A percentile compares a stretch with the other conserved stretches of the same genome.
phyloP scores from a whole-genome alignment of 768 basidiomycete genomes.

The Tricholoma hemisulphureum region DNA sequence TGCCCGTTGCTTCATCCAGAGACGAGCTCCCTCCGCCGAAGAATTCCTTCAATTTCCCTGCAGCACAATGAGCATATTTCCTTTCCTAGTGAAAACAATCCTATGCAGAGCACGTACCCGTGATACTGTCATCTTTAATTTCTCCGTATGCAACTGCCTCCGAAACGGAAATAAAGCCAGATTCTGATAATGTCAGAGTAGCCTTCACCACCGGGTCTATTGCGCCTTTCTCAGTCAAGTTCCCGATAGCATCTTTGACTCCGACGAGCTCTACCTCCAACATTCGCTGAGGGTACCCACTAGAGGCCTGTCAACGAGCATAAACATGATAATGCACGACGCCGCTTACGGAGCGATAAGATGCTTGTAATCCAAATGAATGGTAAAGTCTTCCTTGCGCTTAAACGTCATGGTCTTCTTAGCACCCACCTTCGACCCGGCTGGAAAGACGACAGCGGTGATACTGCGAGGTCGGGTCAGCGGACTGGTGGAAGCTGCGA shows the following conservation, averaged over 20 bases:
- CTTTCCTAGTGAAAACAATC: neutral
- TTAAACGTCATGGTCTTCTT: slow-evolving; percentile 88
- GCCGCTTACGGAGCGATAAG: slow-evolving; percentile 55
- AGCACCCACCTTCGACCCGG: slow-evolving; percentile 70
- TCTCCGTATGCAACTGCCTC: slow-evolving; percentile 81
- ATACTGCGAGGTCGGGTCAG: slow-evolving; percentile 63
- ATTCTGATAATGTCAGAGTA: slow-evolving; percentile 78
- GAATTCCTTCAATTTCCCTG: slow-evolving; percentile 84
- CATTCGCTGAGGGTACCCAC: slow-evolving; percentile 72
- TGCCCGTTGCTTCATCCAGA: slow-evolving; percentile 37
- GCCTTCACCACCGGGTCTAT: slow-evolving; percentile 85
- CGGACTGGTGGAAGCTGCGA: slow-evolving; percentile 54
- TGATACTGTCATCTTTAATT: slow-evolving; percentile 75
- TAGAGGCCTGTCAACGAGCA: slow-evolving; percentile 23
- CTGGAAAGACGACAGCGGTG: slow-evolving; percentile 72
- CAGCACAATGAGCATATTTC: slow-evolving; percentile 8
- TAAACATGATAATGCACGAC: neutral
- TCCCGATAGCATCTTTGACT: slow-evolving; percentile 72
- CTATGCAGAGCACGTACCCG: slow-evolving; percentile 45
- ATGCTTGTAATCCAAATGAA: slow-evolving; percentile 77
- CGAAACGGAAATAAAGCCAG: slow-evolving; percentile 78
- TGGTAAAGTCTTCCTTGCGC: slow-evolving; percentile 76
- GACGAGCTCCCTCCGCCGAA: slow-evolving; percentile 65
- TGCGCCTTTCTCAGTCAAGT: slow-evolving; percentile 80
- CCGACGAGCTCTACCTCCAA: slow-evolving; percentile 71